Base-by-base conservation (phyloP, 352 stramenopile species). In the Phytophthora tubulina region DNA sequence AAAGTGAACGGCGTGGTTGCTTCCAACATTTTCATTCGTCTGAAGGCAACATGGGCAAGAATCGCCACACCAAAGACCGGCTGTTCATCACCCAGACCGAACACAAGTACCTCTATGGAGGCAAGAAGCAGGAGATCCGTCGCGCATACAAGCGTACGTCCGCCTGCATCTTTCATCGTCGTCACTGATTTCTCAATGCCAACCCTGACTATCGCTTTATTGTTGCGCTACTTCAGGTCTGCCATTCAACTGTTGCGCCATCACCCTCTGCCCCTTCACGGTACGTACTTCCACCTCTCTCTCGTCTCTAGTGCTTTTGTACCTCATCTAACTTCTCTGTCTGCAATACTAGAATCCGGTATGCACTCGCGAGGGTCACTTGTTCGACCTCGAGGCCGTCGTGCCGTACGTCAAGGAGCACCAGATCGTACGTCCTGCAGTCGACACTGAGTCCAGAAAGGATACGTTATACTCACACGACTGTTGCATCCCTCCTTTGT, bases 241-340 rank as follows among this genome's bases (percentile, higher is more conserved):
- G 32, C 96, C 97, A 38, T 99, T 99, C 80, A 95, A 99, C 71
- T 99, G 97, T 85, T 99, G 98, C 75, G 96, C 98, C 27, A 95
- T 99, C 70, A 98, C 92, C 3, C 85, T 99, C 49, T 93, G 79
- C 17, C 92, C 93, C 15, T 98, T 91, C 80, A 89, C 75, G 63
- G 92, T 93, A 70, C 59, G 64, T 45, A 17, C 14, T 56, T 41
- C 30, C 6, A 30, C 0, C 33, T 53, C 30, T 50, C 21, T 5
- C 8, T 3, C 33, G 6, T 30, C 6, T 48, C 11, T 42, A 36
- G 35, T 46, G 3, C 38, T 13, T 8, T 63, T 13, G 6, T 51
- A 53, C 33, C 9, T 9, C 36, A 39, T 44, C 42, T 41, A 54
- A 46, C 10, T 6, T 3, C n/a, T 21, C 0, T 52, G 7, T 44